phyloP scores from a whole-genome alignment of 106 monocot genomes.

The Phalaenopsis equestris region DNA sequence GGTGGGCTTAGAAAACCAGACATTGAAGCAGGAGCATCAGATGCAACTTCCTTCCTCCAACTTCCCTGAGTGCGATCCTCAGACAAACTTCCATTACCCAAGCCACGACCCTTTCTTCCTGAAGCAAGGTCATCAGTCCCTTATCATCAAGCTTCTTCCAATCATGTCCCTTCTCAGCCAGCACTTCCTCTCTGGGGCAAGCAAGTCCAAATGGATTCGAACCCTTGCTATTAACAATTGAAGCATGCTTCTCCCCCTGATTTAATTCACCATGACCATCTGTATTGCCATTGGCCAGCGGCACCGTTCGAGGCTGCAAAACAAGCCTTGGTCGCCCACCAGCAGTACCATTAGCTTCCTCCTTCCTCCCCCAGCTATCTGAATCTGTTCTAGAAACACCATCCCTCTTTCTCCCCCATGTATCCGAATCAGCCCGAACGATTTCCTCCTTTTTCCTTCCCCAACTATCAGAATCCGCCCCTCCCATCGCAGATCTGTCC shows the following conservation, averaged over 20 bases:
- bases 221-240: slow-evolving; percentile 18
- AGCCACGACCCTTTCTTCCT: slow-evolving; percentile 31
- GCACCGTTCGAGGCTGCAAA: slow-evolving; percentile 69
- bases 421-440: slow-evolving; percentile 1
- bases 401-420: slow-evolving; percentile 22
- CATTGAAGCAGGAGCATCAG: slow-evolving; percentile 24
- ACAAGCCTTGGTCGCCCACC: slow-evolving; percentile 59
- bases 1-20: slow-evolving; percentile 13
- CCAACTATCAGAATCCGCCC: slow-evolving; percentile 1
- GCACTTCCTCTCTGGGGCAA: slow-evolving; percentile 78
- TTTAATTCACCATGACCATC: not conserved
- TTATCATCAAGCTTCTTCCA: slow-evolving; percentile 85
- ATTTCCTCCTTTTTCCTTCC: slow-evolving; percentile 26
- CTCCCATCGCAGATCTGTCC: slow-evolving; percentile 20
- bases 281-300: slow-evolving; percentile 25
- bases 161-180: slow-evolving; percentile 80
- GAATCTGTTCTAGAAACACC: slow-evolving; percentile 10
- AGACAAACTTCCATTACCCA: slow-evolving; percentile 12
- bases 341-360: slow-evolving; percentile 22
- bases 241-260: slow-evolving; percentile 6
- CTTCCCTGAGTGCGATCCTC: slow-evolving; percentile 47
- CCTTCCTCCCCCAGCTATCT: slow-evolving; percentile 33
- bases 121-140: slow-evolving; percentile 12
- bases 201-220: slow-evolving; percentile 76
- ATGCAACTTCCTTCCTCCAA: slow-evolving; percentile 63